Percentiles rank a stretch among this genome's conserved stretches.
Evolutionary conservation across 2,329 filamentous ascomycete species (phyloP).

Genomic region (Neocatenulostroma microsporum): DNA sequence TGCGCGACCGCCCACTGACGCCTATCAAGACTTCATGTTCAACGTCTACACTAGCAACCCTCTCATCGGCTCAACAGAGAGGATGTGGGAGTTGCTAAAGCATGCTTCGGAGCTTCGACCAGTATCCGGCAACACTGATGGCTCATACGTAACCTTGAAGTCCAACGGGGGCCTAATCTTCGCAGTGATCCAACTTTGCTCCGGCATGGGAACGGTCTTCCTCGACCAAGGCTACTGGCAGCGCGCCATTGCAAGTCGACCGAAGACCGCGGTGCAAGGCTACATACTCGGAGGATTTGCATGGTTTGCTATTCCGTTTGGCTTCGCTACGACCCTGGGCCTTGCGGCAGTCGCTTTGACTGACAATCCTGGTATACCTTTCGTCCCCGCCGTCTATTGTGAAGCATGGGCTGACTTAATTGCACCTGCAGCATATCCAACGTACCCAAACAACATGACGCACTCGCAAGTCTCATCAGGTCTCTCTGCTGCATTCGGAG

Average conservation of each 20-base stretch:
- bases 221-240: constrained; percentile 42
- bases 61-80: constrained; percentile 32
- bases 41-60: constrained; percentile 32
- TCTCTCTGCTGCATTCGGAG: constrained; percentile 25
- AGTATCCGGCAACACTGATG: constrained; percentile 32
- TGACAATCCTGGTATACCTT: constrained; percentile 36
- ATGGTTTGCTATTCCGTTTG: constrained; percentile 44
- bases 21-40: constrained; percentile 32
- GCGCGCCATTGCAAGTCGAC: constrained; percentile 35
- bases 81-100: constrained; percentile 33
- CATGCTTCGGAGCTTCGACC: constrained; percentile 28
- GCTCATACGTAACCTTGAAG: constrained; percentile 35
- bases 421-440: too few species aligned
- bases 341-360: constrained; percentile 40
- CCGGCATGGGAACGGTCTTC: constrained; percentile 1
- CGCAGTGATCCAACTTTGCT: constrained; percentile 10
- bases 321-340: constrained; percentile 41
- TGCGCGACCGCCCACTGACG: neutral
- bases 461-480: constrained; percentile 22
- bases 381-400: too few species aligned
- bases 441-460: constrained; percentile 28
- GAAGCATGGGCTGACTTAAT: too few species aligned
- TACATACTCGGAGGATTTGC: constrained; percentile 38
- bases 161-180: constrained; percentile 12
- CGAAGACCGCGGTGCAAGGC: constrained; percentile 32